A percentile compares a stretch with the other conserved stretches of the same genome.
Evolutionary conservation across 495 filamentous ascomycete species (phyloP).

Genomic region (Trichoderma parareesei): DNA sequence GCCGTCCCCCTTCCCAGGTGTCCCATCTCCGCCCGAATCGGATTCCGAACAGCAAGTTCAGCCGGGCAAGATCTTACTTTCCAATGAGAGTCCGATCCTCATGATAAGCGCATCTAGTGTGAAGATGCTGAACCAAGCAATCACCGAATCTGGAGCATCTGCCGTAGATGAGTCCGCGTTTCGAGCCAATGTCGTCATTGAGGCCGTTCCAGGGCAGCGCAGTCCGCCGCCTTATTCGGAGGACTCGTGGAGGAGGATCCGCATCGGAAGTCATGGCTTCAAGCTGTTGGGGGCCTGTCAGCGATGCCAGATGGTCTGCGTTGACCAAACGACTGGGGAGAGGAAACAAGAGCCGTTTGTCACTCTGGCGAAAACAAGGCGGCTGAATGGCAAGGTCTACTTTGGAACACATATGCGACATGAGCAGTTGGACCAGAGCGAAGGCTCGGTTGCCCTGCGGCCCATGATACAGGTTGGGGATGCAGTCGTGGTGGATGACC

Average conservation of each 20-base stretch:
- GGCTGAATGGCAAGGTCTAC: conserved; percentile 70
- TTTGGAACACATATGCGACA: conserved; percentile 77
- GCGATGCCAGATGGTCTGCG: conserved; percentile 91
- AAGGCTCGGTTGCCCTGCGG: conserved; percentile 29
- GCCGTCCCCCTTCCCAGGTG: conserved; percentile 48
- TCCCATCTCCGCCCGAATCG: conserved; percentile 41
- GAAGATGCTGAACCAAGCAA: conserved; percentile 62
- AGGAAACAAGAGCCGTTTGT: conserved; percentile 79
- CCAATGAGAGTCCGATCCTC: conserved; percentile 90
- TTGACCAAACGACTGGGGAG: conserved; percentile 74
- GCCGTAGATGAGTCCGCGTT: conserved; percentile 61
- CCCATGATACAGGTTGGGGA: conserved; percentile 53
- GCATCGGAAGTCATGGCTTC: conserved; percentile 47
- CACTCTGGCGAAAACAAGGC: conserved; percentile 76
- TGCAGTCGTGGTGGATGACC: conserved; percentile 23
- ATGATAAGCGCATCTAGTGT: conserved; percentile 74
- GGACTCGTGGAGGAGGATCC: conserved; percentile 46
- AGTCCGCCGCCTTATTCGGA: conserved; percentile 35
- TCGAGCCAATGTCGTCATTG: conserved; percentile 76
- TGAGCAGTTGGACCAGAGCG: conserved; percentile 20
- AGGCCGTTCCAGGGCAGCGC: conserved; percentile 19
- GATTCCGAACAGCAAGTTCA: conserved; percentile 18
- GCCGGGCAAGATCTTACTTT: conserved; percentile 59
- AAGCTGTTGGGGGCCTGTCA: conserved; percentile 75
- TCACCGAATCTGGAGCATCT: conserved; percentile 48